Percentiles rank a stretch among this genome's conserved stretches.
phyloP scores from a whole-genome alignment of 2,329 filamentous ascomycete species.

The Pseudopithomyces chartarum region DNA sequence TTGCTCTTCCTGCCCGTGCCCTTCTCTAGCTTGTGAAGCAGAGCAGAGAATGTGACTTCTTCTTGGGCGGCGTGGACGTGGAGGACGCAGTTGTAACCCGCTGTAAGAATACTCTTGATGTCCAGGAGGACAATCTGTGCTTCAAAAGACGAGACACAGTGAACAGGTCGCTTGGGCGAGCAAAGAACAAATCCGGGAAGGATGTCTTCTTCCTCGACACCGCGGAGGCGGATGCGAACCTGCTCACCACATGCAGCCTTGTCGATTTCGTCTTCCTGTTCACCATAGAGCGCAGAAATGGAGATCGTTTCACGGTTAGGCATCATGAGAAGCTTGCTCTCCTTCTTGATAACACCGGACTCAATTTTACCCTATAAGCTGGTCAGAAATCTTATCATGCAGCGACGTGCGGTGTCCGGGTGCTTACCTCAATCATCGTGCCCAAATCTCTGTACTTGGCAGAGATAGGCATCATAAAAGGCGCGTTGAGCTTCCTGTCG shows the following conservation, averaged over 20 bases:
- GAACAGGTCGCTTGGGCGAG: conserved; percentile 89
- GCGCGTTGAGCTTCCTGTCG: conserved; percentile 94
- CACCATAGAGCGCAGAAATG: conserved; percentile 86
- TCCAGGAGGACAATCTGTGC: conserved; percentile 96
- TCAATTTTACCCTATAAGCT: conserved; percentile 77
- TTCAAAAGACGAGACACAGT: conserved; percentile 88
- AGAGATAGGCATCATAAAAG: conserved; percentile 98
- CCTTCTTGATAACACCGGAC: conserved; percentile 91
- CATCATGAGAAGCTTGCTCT: conserved; percentile 88
- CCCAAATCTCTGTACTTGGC: conserved; percentile 98
- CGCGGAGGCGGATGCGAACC: conserved; percentile 87
- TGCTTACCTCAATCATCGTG: conserved; percentile 77
- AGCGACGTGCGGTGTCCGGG: neutral
- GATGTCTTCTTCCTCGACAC: conserved; percentile 97
- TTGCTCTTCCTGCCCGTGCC: conserved; percentile 94
- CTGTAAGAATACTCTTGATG: conserved; percentile 88
- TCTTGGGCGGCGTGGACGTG: conserved; percentile 98
- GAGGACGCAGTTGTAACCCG: conserved; percentile 96
- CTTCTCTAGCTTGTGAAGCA: conserved; percentile 94
- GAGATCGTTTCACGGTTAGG: conserved; percentile 84
- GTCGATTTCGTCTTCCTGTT: conserved; percentile 89
- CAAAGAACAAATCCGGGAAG: conserved; percentile 94
- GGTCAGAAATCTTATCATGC: neutral
- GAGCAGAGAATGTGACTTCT: conserved; percentile 87
- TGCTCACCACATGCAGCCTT: conserved; percentile 91